These are phyloP conservation scores for Colletotrichum horii DNA, from an alignment of 2,329 filamentous ascomycete genomes.

Conservation along the genomic window DNA sequence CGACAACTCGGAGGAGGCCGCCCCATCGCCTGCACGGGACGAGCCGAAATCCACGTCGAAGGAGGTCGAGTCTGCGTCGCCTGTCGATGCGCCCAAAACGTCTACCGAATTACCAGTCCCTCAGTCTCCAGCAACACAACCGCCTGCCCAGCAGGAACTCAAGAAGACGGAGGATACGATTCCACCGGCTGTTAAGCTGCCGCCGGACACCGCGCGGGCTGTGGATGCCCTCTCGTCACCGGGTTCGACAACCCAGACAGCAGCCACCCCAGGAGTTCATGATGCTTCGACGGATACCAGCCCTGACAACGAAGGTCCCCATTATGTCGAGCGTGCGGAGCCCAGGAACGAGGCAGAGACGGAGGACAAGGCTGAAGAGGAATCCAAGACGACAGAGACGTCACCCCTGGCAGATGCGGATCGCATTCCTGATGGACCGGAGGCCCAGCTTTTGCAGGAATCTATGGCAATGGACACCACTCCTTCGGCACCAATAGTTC, in stretches of 20 bases:
- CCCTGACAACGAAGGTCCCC: conserved; percentile 70
- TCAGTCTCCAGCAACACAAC: neutral
- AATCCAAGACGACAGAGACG: conserved; percentile 4
- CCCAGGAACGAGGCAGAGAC: conserved; percentile 36
- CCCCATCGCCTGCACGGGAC: neutral
- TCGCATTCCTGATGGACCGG: conserved; percentile 34
- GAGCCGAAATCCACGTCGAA: neutral
- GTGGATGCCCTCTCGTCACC: conserved; percentile 58
- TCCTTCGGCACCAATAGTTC: conserved; percentile 12
- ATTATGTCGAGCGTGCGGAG: conserved; percentile 56
- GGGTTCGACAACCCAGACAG: conserved; percentile 74
- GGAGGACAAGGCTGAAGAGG: conserved; percentile 32
- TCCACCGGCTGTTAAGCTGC: conserved; percentile 35
- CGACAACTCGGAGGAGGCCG: neutral
- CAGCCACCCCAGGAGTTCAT: conserved; percentile 72
- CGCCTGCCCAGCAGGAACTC: conserved; percentile 31
- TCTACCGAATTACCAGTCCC: neutral
- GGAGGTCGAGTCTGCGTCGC: neutral
- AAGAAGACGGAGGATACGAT: conserved; percentile 32
- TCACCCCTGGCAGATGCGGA: conserved; percentile 6
- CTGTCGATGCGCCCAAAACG: neutral
- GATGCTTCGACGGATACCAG: conserved; percentile 77
- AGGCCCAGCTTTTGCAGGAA: conserved; percentile 52
- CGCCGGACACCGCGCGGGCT: conserved; percentile 39
- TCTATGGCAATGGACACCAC: conserved; percentile 31